phyloP scores from a whole-genome alignment of 1,284 basidiomycete genomes.

The Rhodotorula mucilaginosa region DNA sequence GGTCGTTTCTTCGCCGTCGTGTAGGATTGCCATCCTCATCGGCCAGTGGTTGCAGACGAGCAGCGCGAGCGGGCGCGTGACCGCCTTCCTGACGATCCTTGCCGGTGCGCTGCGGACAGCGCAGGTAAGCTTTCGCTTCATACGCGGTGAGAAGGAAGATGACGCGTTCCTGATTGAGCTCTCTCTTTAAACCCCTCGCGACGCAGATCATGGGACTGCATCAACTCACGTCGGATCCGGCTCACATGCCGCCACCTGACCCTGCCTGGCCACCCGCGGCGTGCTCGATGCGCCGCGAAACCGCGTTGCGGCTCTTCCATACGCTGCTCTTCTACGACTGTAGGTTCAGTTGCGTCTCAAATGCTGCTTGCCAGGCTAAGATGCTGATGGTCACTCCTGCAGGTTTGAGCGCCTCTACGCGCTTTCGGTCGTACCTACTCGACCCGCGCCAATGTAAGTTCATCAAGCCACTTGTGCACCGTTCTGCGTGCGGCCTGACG shows the following conservation, averaged over 20 bases:
- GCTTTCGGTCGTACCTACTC: conserved; percentile 27
- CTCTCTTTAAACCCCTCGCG: too few relatives aligned
- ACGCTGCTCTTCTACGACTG: conserved; percentile 26
- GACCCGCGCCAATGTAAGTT: conserved; percentile 23
- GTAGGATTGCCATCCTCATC: conserved; percentile 17
- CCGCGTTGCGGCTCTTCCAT: conserved; percentile 24
- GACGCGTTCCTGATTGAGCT: not conserved
- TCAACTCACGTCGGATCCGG: conserved; percentile 25
- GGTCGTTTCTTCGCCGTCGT: too few relatives aligned
- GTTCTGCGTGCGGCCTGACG: not conserved
- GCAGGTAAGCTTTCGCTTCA: conserved; percentile 2
- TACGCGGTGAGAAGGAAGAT: not conserved
- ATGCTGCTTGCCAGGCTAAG: not conserved
- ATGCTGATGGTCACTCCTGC: not conserved
- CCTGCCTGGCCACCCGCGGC: conserved; percentile 29
- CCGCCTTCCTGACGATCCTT: conserved; percentile 24
- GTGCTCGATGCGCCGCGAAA: conserved; percentile 26
- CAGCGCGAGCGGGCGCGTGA: conserved; percentile 18
- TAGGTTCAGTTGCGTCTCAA: not conserved
- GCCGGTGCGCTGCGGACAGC: conserved; percentile 20
- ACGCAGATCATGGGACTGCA: conserved; percentile 27
- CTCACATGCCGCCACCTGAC: conserved; percentile 36
- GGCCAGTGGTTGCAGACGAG: conserved; percentile 25
- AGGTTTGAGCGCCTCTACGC: conserved; percentile 29
- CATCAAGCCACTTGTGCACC: not conserved